Percentiles rank a stretch among this genome's conserved stretches.
phyloP scores from a whole-genome alignment of 441 rosid genomes.

The Capsella rubella region DNA sequence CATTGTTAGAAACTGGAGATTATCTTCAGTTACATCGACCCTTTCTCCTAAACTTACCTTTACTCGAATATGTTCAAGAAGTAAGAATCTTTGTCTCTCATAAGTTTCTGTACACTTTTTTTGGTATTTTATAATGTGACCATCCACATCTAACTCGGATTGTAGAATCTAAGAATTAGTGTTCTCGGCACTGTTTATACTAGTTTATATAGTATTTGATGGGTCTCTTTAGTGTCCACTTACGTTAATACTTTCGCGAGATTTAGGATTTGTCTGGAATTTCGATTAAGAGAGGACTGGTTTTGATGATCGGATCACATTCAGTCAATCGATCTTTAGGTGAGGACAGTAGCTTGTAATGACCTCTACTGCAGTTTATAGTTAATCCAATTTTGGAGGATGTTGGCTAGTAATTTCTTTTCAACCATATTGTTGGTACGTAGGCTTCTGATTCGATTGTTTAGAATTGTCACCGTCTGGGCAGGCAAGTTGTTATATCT shows the following conservation, averaged over 20 bases:
- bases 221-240: neutral
- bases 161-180: neutral
- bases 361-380: neutral
- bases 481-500: neutral
- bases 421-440: neutral
- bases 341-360: neutral
- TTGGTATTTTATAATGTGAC: neutral
- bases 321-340: neutral
- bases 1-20: constrained; percentile 6
- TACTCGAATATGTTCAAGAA: constrained; percentile 44
- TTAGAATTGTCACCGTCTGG: neutral
- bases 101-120: neutral
- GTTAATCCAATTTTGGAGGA: neutral
- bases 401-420: neutral
- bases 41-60: constrained; percentile 12
- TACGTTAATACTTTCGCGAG: neutral
- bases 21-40: constrained; percentile 9
- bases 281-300: neutral
- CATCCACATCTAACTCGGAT: neutral
- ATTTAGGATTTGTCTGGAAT: neutral
- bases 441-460: neutral
- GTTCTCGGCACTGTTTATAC: neutral
- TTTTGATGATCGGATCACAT: too few relatives aligned
- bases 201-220: neutral
- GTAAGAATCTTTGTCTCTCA: constrained; percentile 33